Evolutionary conservation across 2,329 filamentous ascomycete species (phyloP).

Genomic region (Penicillium freii): DNA sequence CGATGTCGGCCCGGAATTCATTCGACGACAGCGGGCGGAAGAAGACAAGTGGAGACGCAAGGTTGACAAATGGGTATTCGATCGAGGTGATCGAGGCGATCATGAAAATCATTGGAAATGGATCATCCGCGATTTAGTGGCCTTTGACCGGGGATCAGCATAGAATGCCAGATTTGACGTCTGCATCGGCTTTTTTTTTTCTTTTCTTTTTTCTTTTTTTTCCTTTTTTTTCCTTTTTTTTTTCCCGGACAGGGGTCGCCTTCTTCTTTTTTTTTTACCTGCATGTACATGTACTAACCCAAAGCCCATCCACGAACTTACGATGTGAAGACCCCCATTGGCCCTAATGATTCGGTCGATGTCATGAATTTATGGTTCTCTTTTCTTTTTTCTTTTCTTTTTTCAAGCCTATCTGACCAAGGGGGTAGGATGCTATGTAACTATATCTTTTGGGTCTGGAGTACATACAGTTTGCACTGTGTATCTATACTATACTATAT

Average conservation of each 20-base stretch:
- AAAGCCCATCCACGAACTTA: slow-evolving; percentile 21
- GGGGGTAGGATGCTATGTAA: slow-evolving; percentile 10
- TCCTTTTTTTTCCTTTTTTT: background rate
- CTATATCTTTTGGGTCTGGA: slow-evolving; percentile 15
- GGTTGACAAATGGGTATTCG: slow-evolving; percentile 77
- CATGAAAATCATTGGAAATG: slow-evolving; percentile 67
- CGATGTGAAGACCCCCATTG: slow-evolving; percentile 18
- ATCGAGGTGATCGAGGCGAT: slow-evolving; percentile 49
- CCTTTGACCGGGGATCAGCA: slow-evolving; percentile 20
- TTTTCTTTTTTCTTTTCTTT: background rate
- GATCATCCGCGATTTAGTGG: slow-evolving; percentile 59
- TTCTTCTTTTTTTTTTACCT: background rate
- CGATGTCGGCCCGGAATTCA: slow-evolving; percentile 92
- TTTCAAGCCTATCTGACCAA: background rate
- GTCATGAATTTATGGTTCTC: slow-evolving; percentile 19
- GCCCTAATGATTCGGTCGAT: slow-evolving; percentile 18
- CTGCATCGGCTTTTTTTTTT: background rate
- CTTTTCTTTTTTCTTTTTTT: background rate
- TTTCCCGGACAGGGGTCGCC: background rate
- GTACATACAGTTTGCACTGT: background rate
- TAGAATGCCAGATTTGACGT: background rate
- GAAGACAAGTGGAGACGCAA: slow-evolving; percentile 88
- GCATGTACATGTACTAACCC: slow-evolving; percentile 3
- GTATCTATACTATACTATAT: too few relatives aligned
- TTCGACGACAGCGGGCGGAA: slow-evolving; percentile 83